phyloP scores from a whole-genome alignment of 441 rosid genomes.

The Breynia disticha region DNA sequence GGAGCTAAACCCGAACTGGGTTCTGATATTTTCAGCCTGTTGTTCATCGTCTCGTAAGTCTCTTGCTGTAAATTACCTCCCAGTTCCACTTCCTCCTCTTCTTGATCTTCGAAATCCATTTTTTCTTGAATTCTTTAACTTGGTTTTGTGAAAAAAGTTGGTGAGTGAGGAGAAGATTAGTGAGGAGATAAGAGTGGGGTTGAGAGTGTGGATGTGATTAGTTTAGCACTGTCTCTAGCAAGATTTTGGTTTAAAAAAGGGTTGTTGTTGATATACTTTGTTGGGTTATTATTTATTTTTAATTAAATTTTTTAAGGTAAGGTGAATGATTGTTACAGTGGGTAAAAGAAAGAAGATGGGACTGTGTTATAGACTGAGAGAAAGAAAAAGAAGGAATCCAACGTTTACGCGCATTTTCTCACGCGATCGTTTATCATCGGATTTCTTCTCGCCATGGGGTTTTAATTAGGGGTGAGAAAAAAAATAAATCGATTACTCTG shows the following conservation, averaged over 20 bases:
- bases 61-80: conserved; percentile 11
- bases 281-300: conserved; percentile 5
- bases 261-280: conserved; percentile 20
- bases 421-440: conserved; percentile 2
- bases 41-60: conserved; percentile 19
- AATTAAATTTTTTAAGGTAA: too few relatives aligned
- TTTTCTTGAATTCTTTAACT: conserved; percentile 1
- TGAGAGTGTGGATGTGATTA: conserved; percentile 44
- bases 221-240: conserved; percentile 13
- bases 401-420: conserved; percentile 21
- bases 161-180: conserved; percentile 12
- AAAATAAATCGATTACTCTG: too few relatives aligned
- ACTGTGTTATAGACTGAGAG: too few relatives aligned
- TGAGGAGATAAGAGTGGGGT: conserved; percentile 28
- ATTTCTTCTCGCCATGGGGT: too few relatives aligned
- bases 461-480: too few relatives aligned
- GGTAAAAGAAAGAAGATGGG: conserved; percentile 9
- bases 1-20: too few relatives aligned
- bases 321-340: conserved; percentile 9
- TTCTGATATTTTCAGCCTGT: conserved; percentile 21
- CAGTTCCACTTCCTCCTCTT: conserved; percentile 29
- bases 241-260: too few relatives aligned
- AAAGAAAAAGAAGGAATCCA: conserved; percentile 17
- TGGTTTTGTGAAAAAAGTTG: conserved; percentile 2
- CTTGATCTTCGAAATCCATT: conserved; percentile 69